phyloP scores from a whole-genome alignment of 371 early-diverging fungal genomes.

The Lichtheimia ornata region DNA sequence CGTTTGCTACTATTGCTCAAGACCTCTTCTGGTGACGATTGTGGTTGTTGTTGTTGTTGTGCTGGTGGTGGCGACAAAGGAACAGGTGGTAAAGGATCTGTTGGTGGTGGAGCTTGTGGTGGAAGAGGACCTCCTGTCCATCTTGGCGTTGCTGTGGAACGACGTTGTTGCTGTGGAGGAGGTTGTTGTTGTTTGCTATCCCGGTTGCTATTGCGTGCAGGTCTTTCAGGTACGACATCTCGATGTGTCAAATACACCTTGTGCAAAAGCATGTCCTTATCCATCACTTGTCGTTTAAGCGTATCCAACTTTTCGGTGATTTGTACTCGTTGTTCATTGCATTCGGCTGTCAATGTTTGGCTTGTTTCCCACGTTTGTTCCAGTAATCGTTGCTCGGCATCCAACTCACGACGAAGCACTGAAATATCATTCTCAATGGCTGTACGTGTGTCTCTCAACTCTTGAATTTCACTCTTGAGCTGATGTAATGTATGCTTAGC shows the following conservation, averaged over 20 bases:
- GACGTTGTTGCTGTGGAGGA: conserved; percentile 6
- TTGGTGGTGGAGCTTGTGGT: conserved; percentile 27
- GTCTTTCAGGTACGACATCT: conserved; percentile 5
- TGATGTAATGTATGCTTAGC: background rate
- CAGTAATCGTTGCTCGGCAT: conserved; percentile 6
- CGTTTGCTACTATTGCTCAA: background rate
- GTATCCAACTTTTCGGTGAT: conserved; percentile 22
- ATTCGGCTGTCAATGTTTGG: conserved; percentile 6
- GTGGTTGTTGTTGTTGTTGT: background rate
- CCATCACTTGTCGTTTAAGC: conserved; percentile 16
- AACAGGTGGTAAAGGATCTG: conserved; percentile 24
- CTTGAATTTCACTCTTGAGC: conserved; percentile 6
- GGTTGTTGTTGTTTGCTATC: conserved; percentile 6
- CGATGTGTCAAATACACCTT: no score
- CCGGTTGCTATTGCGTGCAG: conserved; percentile 17
- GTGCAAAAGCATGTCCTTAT: conserved; percentile 11
- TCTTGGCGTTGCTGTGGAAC: conserved; percentile 11
- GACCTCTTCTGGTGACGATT: no score
- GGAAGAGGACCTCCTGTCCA: conserved; percentile 22
- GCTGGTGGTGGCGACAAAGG: conserved; percentile 1
- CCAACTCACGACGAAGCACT: conserved; percentile 9
- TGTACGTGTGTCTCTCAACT: conserved; percentile 12
- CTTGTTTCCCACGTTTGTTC: conserved; percentile 1
- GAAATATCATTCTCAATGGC: conserved; percentile 12
- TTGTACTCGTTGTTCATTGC: conserved; percentile 10